Evolutionary conservation across 495 filamentous ascomycete species (phyloP), one percentile per base, ranked within the genome.

Genomic region (Hypoxylon lenormandii): DNA sequence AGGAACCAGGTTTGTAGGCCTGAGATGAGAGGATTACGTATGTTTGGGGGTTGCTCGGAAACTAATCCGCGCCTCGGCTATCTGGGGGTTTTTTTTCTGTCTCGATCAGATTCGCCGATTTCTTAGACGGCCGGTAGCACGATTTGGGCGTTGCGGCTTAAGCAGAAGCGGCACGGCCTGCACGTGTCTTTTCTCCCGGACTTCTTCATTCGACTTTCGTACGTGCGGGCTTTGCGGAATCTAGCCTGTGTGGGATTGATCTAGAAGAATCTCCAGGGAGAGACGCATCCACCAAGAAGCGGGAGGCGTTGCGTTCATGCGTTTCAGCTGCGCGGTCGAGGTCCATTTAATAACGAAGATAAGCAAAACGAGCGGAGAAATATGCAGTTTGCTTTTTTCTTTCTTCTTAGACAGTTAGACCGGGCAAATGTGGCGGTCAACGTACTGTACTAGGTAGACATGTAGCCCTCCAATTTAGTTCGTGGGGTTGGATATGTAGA

Each of bases 301-400:
- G 56, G 56, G 67, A 70, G 67, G 61, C 67, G 60, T 49, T 23
- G 23, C 22, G 50, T 42, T 60, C 43, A 47, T 18, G 45, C 37
- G 67, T 70, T 70, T 70, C 66, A 70, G 60, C 50, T 50, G 38
- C 13, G 33, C n/a, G 43, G 36, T 36, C 50, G 18, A 43, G 61
- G 47, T 38, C 47, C 30, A 30, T 56, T 30, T 50, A 42, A 60
- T 64, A 53, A 38, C 21, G 16, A 47, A 46, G 21, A 52, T 26
- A 52, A 53, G 54, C 42, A 46, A 46, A 53, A 5, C 6, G 15
- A 30, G n/a, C 3, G 50, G 18, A 53, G 28, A 23, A 45, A 15
- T 30, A 38, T 26, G 48, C 21, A 54, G 36, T 43, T 64, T 60
- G 59, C 43, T 60, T 69, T 64, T 60, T 19, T 38, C 40, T 13